Base-by-base conservation (phyloP, 805 yeast genomes). In the Kodamaea leandrae region DNA sequence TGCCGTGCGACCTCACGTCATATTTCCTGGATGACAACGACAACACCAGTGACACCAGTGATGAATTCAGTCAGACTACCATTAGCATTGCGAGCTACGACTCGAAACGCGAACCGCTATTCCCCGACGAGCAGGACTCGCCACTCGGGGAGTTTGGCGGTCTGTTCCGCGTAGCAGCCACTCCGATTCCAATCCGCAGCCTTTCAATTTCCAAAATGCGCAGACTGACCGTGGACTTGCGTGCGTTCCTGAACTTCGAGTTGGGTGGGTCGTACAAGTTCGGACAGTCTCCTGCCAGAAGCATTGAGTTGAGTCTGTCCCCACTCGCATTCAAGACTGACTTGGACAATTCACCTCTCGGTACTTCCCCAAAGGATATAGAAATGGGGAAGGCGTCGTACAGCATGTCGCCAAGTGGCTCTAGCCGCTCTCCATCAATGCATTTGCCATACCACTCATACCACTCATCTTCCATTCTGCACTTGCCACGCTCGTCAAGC, bases 1-100 rank as follows among this genome's bases (percentile, higher is more conserved):
- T 40, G 24, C 43, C 43, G 12, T 40, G 35, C 20, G 43, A 40
- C 25, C 29, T 40, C 32, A 40, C 43, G 14, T 32, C 33, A 8
- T 39, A n/a, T n/a, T n/a, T n/a, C n/a, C n/a, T 39, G 10, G 21
- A 39, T 27, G 37, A 39, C 7, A 30, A 24, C 30, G 43, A 39
- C 15, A 27, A 33, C 10, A 36, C 24, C 27, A 24, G 28, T 9
- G 28, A 19, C 17, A 25, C n/a, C 17, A 26, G 32, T 10, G 41
- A 38, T 13, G 41, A 38, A 19, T 34, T 17, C 26, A 17, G 32
- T 14, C 30, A 17, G 8, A 17, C 21, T 5, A 36, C 12, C 18
- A 19, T 32, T 15, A 19, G 20, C 14, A 34, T 10, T 14, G 14
- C 29, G 5, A 23, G 29, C 29, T 34, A 24, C 28, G 27, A 34